phyloP scores from a whole-genome alignment of 345 rosid species.

The Acer saccharum region DNA sequence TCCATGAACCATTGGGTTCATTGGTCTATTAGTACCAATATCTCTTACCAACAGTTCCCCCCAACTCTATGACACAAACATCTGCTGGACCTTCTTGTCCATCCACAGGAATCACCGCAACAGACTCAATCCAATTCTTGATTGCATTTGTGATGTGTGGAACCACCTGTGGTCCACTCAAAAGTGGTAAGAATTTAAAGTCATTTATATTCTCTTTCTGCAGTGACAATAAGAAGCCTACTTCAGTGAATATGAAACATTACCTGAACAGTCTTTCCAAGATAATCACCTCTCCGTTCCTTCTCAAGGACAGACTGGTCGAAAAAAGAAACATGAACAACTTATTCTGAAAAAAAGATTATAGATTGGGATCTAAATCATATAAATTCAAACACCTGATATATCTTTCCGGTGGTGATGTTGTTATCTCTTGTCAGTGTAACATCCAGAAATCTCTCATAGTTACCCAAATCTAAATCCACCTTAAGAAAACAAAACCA shows the following conservation, averaged over 20 bases:
- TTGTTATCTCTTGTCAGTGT: conserved; percentile 88
- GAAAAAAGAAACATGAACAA: conserved; percentile 9
- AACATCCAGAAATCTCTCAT: conserved; percentile 88
- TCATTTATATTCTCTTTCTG: background rate
- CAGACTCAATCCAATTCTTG: conserved; percentile 81
- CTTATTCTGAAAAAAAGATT: conserved; percentile 1
- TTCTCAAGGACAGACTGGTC: conserved; percentile 83
- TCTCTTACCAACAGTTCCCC: conserved; percentile 95
- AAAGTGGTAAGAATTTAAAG: conserved; percentile 6
- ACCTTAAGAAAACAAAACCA: conserved; percentile 50
- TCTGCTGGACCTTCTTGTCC: conserved; percentile 84
- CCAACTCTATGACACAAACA: conserved; percentile 97
- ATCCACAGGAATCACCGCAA: conserved; percentile 82
- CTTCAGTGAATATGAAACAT: background rate
- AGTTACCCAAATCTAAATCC: conserved; percentile 97
- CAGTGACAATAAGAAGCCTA: conserved; percentile 9
- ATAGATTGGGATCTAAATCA: conserved; percentile 9
- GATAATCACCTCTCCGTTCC: conserved; percentile 87
- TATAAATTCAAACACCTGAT: conserved; percentile 62
- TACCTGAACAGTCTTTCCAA: conserved; percentile 97
- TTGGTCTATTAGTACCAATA: conserved; percentile 10
- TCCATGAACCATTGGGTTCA: background rate
- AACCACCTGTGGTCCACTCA: conserved; percentile 63
- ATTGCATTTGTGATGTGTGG: conserved; percentile 97
- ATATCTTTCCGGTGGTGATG: conserved; percentile 95